A percentile compares a stretch with the other conserved stretches of the same genome.
Conservation (phyloP, 352 stramenopile genomes). For the Globisporangium orthogonon region DNA sequence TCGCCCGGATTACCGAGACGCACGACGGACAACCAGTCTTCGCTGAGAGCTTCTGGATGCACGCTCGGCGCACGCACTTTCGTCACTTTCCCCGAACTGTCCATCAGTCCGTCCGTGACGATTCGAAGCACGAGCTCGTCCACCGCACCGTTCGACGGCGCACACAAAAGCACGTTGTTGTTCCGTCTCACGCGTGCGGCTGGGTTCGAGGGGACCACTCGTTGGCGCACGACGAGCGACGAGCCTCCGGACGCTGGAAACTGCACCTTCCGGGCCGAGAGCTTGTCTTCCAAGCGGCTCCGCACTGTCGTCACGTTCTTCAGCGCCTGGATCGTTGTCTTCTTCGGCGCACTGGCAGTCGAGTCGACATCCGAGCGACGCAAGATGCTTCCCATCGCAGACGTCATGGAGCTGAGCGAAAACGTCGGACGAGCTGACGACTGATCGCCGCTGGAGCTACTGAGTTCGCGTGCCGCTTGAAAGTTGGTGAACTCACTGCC, state of each 20-base stretch:
- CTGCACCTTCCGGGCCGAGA: slow-evolving; percentile 18
- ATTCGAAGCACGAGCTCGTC: slow-evolving; percentile 88
- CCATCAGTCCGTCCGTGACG: slow-evolving; percentile 75
- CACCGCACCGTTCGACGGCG: slow-evolving; percentile 88
- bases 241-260: slow-evolving; percentile 5
- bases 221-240: slow-evolving; percentile 36
- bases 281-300: slow-evolving; percentile 62
- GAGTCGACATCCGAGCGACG: slow-evolving; percentile 27
- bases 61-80: slow-evolving; percentile 69
- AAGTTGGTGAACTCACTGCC: slow-evolving; percentile 41
- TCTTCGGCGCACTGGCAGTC: slow-evolving; percentile 17
- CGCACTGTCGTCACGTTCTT: slow-evolving; percentile 50
- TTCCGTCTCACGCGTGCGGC: slow-evolving; percentile 20
- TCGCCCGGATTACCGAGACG: slow-evolving; percentile 74
- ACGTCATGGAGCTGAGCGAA: slow-evolving; percentile 43
- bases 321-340: slow-evolving; percentile 54
- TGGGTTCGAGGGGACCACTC: slow-evolving; percentile 24
- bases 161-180: slow-evolving; percentile 80
- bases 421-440: slow-evolving; percentile 24
- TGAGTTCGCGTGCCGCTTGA: slow-evolving; percentile 30
- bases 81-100: slow-evolving; percentile 34
- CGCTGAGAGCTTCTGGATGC: slow-evolving; percentile 35
- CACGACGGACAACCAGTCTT: slow-evolving; percentile 68
- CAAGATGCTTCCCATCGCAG: slow-evolving; percentile 52
- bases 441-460: background rate